Conservation (phyloP, 352 stramenopile genomes). For the Globisporangium cystogenes region DNA sequence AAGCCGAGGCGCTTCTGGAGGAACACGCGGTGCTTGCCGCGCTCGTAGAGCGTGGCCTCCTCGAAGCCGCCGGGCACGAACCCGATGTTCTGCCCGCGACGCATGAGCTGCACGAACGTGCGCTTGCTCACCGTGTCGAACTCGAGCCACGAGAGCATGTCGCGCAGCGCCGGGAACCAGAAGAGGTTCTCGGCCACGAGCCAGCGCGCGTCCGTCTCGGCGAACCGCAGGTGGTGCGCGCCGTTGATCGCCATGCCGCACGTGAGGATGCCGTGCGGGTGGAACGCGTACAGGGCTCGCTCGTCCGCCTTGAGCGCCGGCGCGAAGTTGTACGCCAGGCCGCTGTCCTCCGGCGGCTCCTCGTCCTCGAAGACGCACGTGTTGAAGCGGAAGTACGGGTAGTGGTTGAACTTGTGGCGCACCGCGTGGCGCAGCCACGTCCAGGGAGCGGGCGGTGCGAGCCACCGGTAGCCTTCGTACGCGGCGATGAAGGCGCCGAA, state of each 20-base stretch:
- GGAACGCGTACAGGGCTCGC: conserved; percentile 48
- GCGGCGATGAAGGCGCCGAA: conserved; percentile 27
- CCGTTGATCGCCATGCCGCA: conserved; percentile 54
- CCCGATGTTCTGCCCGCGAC: conserved; percentile 49
- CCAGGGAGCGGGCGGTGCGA: conserved; percentile 30
- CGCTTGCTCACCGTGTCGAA: conserved; percentile 44
- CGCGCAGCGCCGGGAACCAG: conserved; percentile 57
- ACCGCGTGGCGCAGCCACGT: conserved; percentile 13
- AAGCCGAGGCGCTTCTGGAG: conserved; percentile 91
- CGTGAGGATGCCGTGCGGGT: conserved; percentile 61
- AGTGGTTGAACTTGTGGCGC: conserved; percentile 19
- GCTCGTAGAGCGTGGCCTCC: conserved; percentile 87
- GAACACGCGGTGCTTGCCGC: conserved; percentile 84
- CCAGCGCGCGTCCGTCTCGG: conserved; percentile 43
- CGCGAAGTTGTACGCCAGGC: conserved; percentile 15
- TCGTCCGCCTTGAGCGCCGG: conserved; percentile 32
- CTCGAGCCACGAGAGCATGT: conserved; percentile 67
- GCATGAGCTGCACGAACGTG: conserved; percentile 51
- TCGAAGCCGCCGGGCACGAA: conserved; percentile 92
- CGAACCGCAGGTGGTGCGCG: conserved; percentile 41
- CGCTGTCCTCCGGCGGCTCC: too few relatives aligned
- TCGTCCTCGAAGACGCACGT: conserved; percentile 29
- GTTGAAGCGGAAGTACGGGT: conserved; percentile 34
- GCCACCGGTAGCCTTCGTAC: conserved; percentile 42
- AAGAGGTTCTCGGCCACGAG: conserved; percentile 67